Evolutionary conservation across 2,329 filamentous ascomycete species (phyloP).

Genomic region (Trichophyton equinum): DNA sequence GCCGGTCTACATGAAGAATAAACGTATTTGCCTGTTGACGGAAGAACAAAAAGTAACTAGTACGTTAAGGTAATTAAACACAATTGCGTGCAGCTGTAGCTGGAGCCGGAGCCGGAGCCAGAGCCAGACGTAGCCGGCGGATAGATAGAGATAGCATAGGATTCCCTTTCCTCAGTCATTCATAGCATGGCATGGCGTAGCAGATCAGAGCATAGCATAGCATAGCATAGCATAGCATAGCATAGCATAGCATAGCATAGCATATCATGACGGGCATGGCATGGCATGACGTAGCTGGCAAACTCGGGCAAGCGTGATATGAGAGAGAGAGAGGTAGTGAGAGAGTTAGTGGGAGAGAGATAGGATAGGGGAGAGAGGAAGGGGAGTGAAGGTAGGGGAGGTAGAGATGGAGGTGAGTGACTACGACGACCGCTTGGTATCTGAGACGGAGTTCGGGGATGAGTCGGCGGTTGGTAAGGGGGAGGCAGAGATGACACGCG

Average conservation of each 20-base stretch:
- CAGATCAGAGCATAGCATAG: too few relatives aligned
- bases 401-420: background rate
- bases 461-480: constrained; percentile 28
- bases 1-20: too few relatives aligned
- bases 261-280: too few relatives aligned
- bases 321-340: too few relatives aligned
- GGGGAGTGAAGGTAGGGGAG: too few relatives aligned
- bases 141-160: background rate
- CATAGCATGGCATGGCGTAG: too few relatives aligned
- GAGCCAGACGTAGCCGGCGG: background rate
- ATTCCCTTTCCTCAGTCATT: background rate
- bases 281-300: too few relatives aligned
- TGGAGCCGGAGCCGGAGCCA: background rate
- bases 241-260: too few relatives aligned
- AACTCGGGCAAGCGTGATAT: too few relatives aligned
- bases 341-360: too few relatives aligned
- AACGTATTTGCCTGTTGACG: background rate
- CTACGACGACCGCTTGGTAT: background rate
- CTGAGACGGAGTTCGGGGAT: constrained; percentile 9
- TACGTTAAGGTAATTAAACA: background rate
- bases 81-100: background rate
- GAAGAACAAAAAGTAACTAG: background rate
- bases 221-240: too few relatives aligned
- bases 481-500: constrained; percentile 22
- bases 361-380: too few relatives aligned